A percentile compares a stretch with the other conserved stretches of the same genome.
These are phyloP conservation scores for Alternaria conjuncta DNA, from an alignment of 2,329 filamentous ascomycete genomes.

Conservation along the genomic window DNA sequence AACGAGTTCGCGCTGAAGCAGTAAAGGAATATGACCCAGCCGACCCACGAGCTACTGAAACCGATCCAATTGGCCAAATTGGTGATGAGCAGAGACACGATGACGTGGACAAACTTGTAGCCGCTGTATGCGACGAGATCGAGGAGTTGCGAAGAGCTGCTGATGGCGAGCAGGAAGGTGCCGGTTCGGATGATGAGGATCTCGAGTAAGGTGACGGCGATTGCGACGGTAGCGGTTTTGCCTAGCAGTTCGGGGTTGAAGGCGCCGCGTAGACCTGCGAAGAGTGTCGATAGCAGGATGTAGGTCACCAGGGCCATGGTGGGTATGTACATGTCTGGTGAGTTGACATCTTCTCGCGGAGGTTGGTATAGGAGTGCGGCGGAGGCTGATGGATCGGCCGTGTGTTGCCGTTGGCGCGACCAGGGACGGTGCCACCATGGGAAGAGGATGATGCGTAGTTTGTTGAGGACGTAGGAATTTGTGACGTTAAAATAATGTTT, in stretches of 20 bases:
- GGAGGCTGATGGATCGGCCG: conserved; percentile 19
- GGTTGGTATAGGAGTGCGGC: conserved; percentile 69
- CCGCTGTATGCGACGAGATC: conserved; percentile 96
- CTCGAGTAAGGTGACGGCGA: conserved; percentile 84
- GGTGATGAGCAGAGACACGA: conserved; percentile 80
- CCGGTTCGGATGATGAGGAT: conserved; percentile 90
- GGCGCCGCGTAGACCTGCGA: conserved; percentile 86
- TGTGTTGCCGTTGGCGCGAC: conserved; percentile 84
- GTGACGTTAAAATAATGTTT: conserved; percentile 99
- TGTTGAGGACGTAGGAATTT: conserved; percentile 94
- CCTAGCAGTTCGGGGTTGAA: conserved; percentile 95
- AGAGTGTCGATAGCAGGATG: conserved; percentile 87
- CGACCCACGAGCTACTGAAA: conserved; percentile 85
- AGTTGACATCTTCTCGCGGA: conserved; percentile 94
- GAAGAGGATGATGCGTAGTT: conserved; percentile 91
- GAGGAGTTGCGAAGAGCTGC: conserved; percentile 88
- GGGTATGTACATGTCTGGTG: conserved; percentile 99
- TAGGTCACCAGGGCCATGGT: conserved; percentile 98
- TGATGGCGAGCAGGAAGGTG: conserved; percentile 92
- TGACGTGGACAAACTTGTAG: conserved; percentile 98
- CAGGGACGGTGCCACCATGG: conserved; percentile 98
- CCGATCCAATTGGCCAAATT: conserved; percentile 68
- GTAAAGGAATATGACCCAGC: conserved; percentile 89
- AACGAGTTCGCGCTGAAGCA: conserved; percentile 94
- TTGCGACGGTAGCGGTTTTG: conserved; percentile 82